Evolutionary conservation across 2,329 filamentous ascomycete species (phyloP), one percentile per base, ranked within the genome.

Genomic region (Chrysosporium queenslandicum): DNA sequence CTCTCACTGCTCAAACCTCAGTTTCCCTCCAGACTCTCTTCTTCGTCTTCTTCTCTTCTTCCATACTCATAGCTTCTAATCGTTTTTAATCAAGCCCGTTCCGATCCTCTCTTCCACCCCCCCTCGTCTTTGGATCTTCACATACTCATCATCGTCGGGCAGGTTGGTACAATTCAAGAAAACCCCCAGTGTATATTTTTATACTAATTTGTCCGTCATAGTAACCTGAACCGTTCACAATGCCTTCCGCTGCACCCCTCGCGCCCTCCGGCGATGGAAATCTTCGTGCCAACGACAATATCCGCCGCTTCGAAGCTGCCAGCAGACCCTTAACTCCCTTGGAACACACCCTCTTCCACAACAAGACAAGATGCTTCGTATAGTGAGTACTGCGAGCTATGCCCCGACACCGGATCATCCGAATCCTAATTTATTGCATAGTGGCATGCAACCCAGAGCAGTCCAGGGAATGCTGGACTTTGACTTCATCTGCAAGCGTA

Each of bases 401-500:
- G n/a, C n/a, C n/a, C n/a, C n/a, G n/a, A n/a, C n/a, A n/a, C n/a
- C n/a, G n/a, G n/a, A n/a, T n/a, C n/a, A n/a, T n/a, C n/a, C n/a
- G n/a, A 51, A 37, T 18, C 39, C 23, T 32, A 2, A 21, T 12
- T n/a, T 21, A 8, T 27, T 8, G 3, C 8, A 47, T 64, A 83
- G 80, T 77, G 92, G 92, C 73, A 87, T 98, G 69, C 92, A 98
- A 78, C 91, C 92, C 68, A 84, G 90, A 72, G 86, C 87, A 63
- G 86, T 90, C 61, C 86, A 90, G 77, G 86, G 86, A 71, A 90
- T 90, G 85, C 86, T 98, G 71, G 92, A 98, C 75, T 98, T 98
- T 73, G 92, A 98, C 80, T 98, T 97, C 81, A 98, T 98, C 77
- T 98, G 92, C 89, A 97, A 97, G 83, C 87, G 92, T 67, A 81